These are phyloP conservation scores for Debaryomyces sp. DNA, from an alignment of 1,139 yeast species.

Conservation along the genomic window DNA sequence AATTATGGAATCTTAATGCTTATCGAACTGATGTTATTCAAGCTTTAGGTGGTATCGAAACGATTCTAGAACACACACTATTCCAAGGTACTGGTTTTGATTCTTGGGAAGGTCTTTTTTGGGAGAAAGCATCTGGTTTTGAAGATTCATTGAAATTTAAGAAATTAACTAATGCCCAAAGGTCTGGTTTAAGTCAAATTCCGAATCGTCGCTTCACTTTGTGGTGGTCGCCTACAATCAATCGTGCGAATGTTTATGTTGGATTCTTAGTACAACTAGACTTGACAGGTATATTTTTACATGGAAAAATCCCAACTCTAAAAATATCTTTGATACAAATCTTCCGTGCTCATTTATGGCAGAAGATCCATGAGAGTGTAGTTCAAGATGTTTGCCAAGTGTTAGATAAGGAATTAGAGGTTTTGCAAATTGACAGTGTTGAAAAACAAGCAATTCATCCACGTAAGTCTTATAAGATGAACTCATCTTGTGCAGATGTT, in stretches of 20 bases:
- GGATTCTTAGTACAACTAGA: constrained; percentile 97
- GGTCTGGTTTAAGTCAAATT: constrained; percentile 96
- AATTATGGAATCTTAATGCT: constrained; percentile 89
- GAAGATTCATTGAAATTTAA: constrained; percentile 95
- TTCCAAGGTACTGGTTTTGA: constrained; percentile 98
- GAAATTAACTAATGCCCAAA: constrained; percentile 94
- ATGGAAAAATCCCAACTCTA: constrained; percentile 96
- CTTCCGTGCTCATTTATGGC: constrained; percentile 98
- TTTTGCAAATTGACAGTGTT: constrained; percentile 80
- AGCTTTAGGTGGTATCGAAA: constrained; percentile 96
- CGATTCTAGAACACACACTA: constrained; percentile 91
- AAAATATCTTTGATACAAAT: constrained; percentile 95
- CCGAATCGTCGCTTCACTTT: constrained; percentile 96
- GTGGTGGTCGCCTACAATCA: constrained; percentile 99
- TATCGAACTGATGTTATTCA: constrained; percentile 96
- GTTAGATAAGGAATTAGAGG: constrained; percentile 83
- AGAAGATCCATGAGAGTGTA: constrained; percentile 93
- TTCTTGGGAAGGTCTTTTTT: constrained; percentile 97
- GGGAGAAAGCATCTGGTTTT: constrained; percentile 97
- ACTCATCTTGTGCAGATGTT: constrained; percentile 91
- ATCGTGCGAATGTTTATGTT: constrained; percentile 96
- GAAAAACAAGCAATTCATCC: constrained; percentile 96
- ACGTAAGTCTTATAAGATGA: constrained; percentile 95
- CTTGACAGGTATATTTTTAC: constrained; percentile 93
- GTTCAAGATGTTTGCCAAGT: constrained; percentile 94